A percentile compares a stretch with the other conserved stretches of the same genome.
Evolutionary conservation across 495 filamentous ascomycete genomes (phyloP).

Genomic region (Niebla homalea): DNA sequence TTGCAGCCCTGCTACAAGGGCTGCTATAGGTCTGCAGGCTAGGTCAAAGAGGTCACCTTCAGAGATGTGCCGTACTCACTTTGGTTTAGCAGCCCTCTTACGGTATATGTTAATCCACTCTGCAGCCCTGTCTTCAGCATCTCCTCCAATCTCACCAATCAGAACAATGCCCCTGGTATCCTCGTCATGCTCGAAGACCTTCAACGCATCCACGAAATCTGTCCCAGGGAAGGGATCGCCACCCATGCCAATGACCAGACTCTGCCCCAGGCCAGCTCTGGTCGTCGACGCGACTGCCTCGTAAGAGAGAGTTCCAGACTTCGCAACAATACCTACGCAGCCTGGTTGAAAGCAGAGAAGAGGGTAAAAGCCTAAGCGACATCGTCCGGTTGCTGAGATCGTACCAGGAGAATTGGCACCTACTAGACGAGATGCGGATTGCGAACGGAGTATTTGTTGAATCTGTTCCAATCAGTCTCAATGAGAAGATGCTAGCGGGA

Average conservation of each 20-base stretch:
- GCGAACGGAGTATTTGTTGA: constrained; percentile 63
- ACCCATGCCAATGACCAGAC: constrained; percentile 75
- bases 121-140: constrained; percentile 67
- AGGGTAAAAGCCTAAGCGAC: constrained; percentile 80
- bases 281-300: constrained; percentile 79
- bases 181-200: constrained; percentile 57
- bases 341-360: constrained; percentile 63
- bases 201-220: constrained; percentile 63
- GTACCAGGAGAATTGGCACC: constrained; percentile 84
- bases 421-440: constrained; percentile 68
- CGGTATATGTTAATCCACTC: constrained; percentile 64
- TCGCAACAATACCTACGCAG: constrained; percentile 67
- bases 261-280: constrained; percentile 70
- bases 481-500: background rate
- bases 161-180: constrained; percentile 73
- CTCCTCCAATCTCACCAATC: constrained; percentile 79
- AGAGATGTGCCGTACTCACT: constrained; percentile 36
- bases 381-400: constrained; percentile 67
- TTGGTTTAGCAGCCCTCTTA: constrained; percentile 43
- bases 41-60: constrained; percentile 3
- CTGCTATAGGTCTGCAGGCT: constrained; percentile 56
- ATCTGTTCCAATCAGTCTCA: constrained; percentile 33
- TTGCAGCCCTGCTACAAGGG: constrained; percentile 56
- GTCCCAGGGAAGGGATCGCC: constrained; percentile 78
- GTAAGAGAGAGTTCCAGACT: constrained; percentile 81